Percentiles rank a stretch among this genome's conserved stretches.
Evolutionary conservation across 257 asterid species (phyloP).

Genomic region (Eucommia ulmoides): DNA sequence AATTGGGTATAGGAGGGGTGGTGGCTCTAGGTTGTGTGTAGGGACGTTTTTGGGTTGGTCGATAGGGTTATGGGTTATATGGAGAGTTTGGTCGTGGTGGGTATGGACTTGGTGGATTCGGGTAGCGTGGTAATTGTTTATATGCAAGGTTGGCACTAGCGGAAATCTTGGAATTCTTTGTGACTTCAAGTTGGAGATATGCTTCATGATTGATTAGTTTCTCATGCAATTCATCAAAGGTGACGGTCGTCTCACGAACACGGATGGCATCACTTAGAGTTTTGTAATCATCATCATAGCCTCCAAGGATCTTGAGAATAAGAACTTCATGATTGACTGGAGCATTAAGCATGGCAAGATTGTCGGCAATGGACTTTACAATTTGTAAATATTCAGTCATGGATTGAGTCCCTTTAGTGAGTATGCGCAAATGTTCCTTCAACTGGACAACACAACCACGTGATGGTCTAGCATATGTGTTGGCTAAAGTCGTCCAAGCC

Average conservation of each 20-base stretch:
- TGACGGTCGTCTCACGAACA: not conserved
- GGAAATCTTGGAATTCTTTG: not conserved
- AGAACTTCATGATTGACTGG: not conserved
- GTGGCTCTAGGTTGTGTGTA: not conserved
- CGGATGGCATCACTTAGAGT: not conserved
- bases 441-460: not conserved
- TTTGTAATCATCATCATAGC: not conserved
- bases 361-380: not conserved
- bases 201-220: not conserved
- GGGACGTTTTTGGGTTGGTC: not conserved
- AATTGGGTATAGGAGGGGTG: not conserved
- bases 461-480: not conserved
- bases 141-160: not conserved
- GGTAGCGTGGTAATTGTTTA: too few relatives aligned
- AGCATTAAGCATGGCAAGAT: not conserved
- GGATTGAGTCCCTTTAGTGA: not conserved
- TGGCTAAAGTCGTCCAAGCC: not conserved
- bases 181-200: not conserved
- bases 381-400: not conserved
- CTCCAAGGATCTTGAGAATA: not conserved
- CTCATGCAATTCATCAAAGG: slow-evolving; percentile 1
- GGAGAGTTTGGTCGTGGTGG: not conserved
- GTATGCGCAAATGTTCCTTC: not conserved
- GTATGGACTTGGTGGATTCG: not conserved
- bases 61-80: not conserved